Conservation (phyloP, 2,329 filamentous ascomycete genomes). For the Aspergillus glaucus region DNA sequence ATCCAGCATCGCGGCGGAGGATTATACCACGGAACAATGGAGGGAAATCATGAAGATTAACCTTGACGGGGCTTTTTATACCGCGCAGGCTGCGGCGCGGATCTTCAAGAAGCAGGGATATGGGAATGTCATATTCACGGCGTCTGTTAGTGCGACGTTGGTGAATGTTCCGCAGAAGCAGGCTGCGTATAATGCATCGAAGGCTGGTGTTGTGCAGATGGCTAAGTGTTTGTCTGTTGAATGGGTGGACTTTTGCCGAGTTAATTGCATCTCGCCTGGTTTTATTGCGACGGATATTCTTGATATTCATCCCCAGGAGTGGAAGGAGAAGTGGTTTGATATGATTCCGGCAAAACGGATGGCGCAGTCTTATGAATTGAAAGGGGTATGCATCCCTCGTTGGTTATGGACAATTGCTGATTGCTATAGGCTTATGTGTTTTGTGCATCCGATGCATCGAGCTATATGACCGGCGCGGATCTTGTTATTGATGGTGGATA, state of each 20-base stretch:
- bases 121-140: slow-evolving; percentile 36
- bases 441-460: slow-evolving; percentile 42
- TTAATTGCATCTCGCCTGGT: slow-evolving; percentile 38
- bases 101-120: slow-evolving; percentile 31
- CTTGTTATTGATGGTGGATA: slow-evolving; percentile 46
- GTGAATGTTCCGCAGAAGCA: slow-evolving; percentile 38
- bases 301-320: slow-evolving; percentile 28
- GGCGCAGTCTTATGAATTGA: slow-evolving; percentile 34
- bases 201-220: slow-evolving; percentile 31
- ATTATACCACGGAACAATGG: slow-evolving; percentile 36
- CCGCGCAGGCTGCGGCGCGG: slow-evolving; percentile 32
- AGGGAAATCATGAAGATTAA: slow-evolving; percentile 37
- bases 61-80: slow-evolving; percentile 34
- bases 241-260: slow-evolving; percentile 35
- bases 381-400: slow-evolving; percentile 22
- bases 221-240: slow-evolving; percentile 35
- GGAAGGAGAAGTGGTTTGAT: slow-evolving; percentile 32
- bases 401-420: background rate
- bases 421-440: slow-evolving; percentile 36
- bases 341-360: slow-evolving; percentile 36
- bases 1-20: slow-evolving; percentile 28
- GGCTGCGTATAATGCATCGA: slow-evolving; percentile 34
- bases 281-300: slow-evolving; percentile 38
- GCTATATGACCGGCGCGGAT: slow-evolving; percentile 45
- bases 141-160: slow-evolving; percentile 31